Conservation (phyloP, 2,329 filamentous ascomycete species). For the Triangularia setosa region DNA sequence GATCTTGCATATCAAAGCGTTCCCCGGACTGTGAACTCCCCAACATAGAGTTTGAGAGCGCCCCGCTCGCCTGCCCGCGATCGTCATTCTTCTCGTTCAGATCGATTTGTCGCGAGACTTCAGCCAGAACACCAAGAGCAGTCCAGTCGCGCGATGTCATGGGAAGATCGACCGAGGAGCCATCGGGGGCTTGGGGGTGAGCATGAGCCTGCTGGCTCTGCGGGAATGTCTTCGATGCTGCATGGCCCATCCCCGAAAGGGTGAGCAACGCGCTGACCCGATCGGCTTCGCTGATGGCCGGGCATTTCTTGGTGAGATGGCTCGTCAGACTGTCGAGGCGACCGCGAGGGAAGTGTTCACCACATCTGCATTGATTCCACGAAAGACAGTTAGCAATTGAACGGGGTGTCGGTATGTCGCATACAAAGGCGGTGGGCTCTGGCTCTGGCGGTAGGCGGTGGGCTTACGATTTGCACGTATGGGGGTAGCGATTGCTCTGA, state of each 20-base stretch:
- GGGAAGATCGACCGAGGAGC: constrained; percentile 36
- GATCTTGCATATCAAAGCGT: constrained; percentile 54
- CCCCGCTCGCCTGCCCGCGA: constrained; percentile 36
- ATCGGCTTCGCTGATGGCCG: constrained; percentile 69
- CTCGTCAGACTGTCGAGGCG: constrained; percentile 76
- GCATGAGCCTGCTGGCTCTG: constrained; percentile 25
- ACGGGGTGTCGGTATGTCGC: constrained; percentile 2
- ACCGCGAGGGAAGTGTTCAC: constrained; percentile 86
- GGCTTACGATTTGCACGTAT: constrained; percentile 69
- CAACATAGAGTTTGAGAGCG: constrained; percentile 20
- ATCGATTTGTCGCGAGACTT: constrained; percentile 79
- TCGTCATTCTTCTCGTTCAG: constrained; percentile 57
- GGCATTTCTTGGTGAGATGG: constrained; percentile 84
- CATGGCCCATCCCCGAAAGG: constrained; percentile 64
- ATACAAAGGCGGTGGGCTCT: neutral
- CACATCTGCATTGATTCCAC: constrained; percentile 47
- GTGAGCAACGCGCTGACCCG: constrained; percentile 71
- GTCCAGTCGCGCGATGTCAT: constrained; percentile 56
- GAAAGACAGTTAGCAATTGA: neutral
- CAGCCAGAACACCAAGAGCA: constrained; percentile 79
- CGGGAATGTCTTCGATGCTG: constrained; percentile 36
- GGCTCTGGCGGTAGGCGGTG: neutral
- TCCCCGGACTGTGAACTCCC: constrained; percentile 29
- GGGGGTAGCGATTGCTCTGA: constrained; percentile 85
- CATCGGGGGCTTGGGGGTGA: constrained; percentile 24